Base-by-base conservation (phyloP, 2,329 filamentous ascomycete genomes). In the Beauveria brongniartii region DNA sequence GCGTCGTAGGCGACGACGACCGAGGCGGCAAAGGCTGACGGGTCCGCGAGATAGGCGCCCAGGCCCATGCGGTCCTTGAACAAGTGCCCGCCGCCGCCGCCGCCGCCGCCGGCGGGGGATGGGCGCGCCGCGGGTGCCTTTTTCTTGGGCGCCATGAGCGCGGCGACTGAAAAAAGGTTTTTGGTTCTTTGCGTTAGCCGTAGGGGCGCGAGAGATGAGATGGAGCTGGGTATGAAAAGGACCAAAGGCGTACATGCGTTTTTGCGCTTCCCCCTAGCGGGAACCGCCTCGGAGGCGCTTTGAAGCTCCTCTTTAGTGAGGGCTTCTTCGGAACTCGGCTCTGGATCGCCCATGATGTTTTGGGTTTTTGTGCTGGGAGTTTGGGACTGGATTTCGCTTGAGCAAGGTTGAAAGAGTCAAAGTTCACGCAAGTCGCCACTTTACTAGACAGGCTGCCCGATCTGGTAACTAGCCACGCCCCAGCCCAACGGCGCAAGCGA, bases 1-100 rank as follows among this genome's bases (percentile, higher is more conserved):
- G 84, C 78, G 67, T 84, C 85, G 74, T 88, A 78, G 67, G 85
- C 86, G 65, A 93, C 80, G 22, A 92, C 82, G 9, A 81, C 76
- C 5, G 79, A 81, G 1, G 82, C 69, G 1, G 86, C 81, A 64
- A 85, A 79, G 52, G 82, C 77, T 0, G 91, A 37, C 14, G 34
- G 90, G 44, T 82, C 73, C 18, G 75, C 70, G 54, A 90, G 85
- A 71, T 94, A 94, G 28, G 78, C 76, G 41, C 84, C 85, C 0
- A 94, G 79, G 0, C 80, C 87, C 68, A 88, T 80, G 55, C 87
- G 81, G 59, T 78, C 74, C 18, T 75, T 76, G 69, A 80, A 80
- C 30, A 70, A 70, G 61, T 69, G 30, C 4, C 12, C 12, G 1
- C 30, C 10, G 28, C 28, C 70, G 24, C 67, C 26, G 28, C 28